Percentiles rank a stretch among this genome's conserved stretches.
Conservation (phyloP, 169 alveolate genomes). For the Plasmodium reichenowi region DNA sequence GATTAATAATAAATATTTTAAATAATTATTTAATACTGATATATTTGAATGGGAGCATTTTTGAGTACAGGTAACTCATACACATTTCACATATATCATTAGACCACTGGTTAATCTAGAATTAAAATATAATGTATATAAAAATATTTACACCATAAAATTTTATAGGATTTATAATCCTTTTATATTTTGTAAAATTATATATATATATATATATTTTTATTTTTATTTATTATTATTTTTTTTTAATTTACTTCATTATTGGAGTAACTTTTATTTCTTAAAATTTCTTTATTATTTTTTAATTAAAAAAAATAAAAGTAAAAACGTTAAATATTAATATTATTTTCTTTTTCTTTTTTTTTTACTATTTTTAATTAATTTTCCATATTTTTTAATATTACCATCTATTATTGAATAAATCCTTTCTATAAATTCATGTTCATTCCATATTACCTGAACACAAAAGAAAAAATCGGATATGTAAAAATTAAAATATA, state of each 20-base stretch:
- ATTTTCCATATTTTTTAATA: no score
- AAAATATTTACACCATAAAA: not conserved
- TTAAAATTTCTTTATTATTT: slow-evolving; percentile 33
- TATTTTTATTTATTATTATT: slow-evolving; percentile 24
- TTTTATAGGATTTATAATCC: not conserved
- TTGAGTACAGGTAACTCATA: slow-evolving; percentile 61
- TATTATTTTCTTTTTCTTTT: not conserved
- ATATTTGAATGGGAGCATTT: slow-evolving; percentile 59
- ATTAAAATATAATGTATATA: slow-evolving; percentile 3
- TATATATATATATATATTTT: not conserved
- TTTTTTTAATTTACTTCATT: slow-evolving; percentile 55
- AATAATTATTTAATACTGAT: slow-evolving; percentile 26
- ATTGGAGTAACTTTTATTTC: slow-evolving; percentile 65
- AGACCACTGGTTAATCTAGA: slow-evolving; percentile 72
- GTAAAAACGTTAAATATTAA: not conserved
- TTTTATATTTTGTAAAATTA: not conserved
- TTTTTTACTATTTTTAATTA: slow-evolving; percentile 1
- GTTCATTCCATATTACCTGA: slow-evolving; percentile 13
- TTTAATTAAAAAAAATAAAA: slow-evolving; percentile 19
- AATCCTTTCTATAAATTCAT: slow-evolving; percentile 26
- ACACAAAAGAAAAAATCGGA: slow-evolving; percentile 17
- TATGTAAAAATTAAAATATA: slow-evolving; percentile 14
- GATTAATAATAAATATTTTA: no score
- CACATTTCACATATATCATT: slow-evolving; percentile 53
- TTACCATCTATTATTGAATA: slow-evolving; percentile 74